Base-by-base conservation (phyloP, 2,329 filamentous ascomycete genomes). In the Xenosphaeropsis pyriputrescens region DNA sequence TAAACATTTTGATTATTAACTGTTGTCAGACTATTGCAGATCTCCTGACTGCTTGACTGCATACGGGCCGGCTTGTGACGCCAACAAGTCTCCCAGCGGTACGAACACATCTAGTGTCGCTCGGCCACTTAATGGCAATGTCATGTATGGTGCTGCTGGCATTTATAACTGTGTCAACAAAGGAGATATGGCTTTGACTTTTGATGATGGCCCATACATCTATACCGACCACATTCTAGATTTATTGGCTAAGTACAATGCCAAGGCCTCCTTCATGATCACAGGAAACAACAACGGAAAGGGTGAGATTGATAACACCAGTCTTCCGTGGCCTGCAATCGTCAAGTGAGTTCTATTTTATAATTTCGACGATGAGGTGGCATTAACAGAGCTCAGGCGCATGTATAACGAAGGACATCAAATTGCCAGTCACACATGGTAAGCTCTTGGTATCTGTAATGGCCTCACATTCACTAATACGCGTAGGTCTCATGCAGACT, bases 121-220 rank as follows among this genome's bases (percentile, higher is more conserved):
- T 15, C 39, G 75, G 6, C 57, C 67, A 0, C 61, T 68, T 38
- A 41, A 71, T 2, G 75, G 75, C n/a, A 57, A 46, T 4, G 60
- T 78, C 5, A 55, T 61, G 0, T 77, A 78, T 41, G 75, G 73
- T n/a, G 62, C 68, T 29, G 61, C 54, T 11, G 67, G 68, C 18
- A 71, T 79, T 42, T 73, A 72, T 46, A 57, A 63, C 43, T 75
- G 71, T 45, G 57, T 56, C 13, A 60, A 61, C n/a, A 60, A 65
- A 2, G 72, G 75, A 37, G 71, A 70, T 9, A 66, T 82, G 47
- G 77, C 77, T 14, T 53, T 82, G 39, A 81, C 76, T 1, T 81
- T 70, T 46, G 77, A 81, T 46, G 77, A 81, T 50, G 77, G 77
- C 1, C 77, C 76, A 17, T 70, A 70, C 45, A 55, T 63, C 15